Evolutionary conservation across 306 rosid species (phyloP).

Genomic region (Casuarina cunninghamiana): DNA sequence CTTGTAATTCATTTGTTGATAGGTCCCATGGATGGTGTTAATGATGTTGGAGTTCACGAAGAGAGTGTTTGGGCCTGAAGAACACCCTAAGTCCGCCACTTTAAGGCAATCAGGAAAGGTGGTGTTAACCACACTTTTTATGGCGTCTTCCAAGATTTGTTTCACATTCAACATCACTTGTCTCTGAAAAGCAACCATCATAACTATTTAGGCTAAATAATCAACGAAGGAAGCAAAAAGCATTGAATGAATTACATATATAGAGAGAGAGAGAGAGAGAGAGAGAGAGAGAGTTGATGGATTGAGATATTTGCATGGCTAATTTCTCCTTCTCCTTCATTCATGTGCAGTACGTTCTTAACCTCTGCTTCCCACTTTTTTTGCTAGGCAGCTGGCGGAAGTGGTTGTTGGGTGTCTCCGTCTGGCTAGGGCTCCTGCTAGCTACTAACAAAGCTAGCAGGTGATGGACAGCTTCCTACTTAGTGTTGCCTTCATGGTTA

Average conservation of each 20-base stretch:
- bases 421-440: too few species aligned
- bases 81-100: slow-evolving; percentile 39
- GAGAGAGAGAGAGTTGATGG: neutral
- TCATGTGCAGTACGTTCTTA: slow-evolving; percentile 19
- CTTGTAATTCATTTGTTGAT: neutral
- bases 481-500: too few species aligned
- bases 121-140: neutral
- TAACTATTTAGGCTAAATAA: neutral
- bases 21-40: neutral
- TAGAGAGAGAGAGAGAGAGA: neutral
- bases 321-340: slow-evolving; percentile 23
- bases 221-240: neutral
- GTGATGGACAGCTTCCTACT: too few species aligned
- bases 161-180: neutral
- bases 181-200: neutral
- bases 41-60: neutral
- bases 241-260: too few species aligned
- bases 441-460: too few species aligned
- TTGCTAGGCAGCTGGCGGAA: too few species aligned
- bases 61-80: slow-evolving; percentile 18
- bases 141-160: neutral
- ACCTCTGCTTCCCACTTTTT: slow-evolving; percentile 12
- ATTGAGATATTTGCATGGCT: slow-evolving; percentile 27
- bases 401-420: too few species aligned
- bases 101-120: neutral